Conservation (phyloP, 257 asterid species). For the Lycium ferocissimum region DNA sequence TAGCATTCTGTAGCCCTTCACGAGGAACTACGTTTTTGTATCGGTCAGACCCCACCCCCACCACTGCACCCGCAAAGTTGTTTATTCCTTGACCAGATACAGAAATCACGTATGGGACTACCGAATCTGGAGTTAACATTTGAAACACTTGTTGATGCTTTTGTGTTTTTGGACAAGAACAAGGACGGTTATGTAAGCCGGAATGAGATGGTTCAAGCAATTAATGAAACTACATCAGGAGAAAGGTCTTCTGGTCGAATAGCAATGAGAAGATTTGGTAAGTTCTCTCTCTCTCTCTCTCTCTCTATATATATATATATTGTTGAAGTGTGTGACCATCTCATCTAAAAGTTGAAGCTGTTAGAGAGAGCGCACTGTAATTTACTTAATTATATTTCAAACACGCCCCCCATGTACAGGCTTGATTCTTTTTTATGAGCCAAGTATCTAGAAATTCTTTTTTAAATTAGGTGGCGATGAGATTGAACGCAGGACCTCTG, state of each 20-base stretch:
- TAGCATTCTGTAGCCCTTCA: neutral
- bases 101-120: slow-evolving; percentile 70
- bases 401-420: too few species aligned
- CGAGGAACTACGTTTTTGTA: neutral
- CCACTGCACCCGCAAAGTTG: neutral
- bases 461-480: too few species aligned
- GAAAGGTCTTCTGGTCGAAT: slow-evolving; percentile 88
- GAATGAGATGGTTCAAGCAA: slow-evolving; percentile 79
- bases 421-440: too few species aligned
- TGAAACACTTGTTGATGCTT: slow-evolving; percentile 81
- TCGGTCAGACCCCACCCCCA: neutral
- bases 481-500: too few species aligned
- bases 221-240: slow-evolving; percentile 72
- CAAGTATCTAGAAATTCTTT: too few species aligned
- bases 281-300: slow-evolving; percentile 35
- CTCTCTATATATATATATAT: too few species aligned
- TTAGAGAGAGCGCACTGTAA: too few species aligned
- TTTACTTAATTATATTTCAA: too few species aligned
- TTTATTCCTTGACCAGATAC: slow-evolving; percentile 50
- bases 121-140: slow-evolving; percentile 80
- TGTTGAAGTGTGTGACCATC: neutral
- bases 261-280: slow-evolving; percentile 93
- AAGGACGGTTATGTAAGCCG: slow-evolving; percentile 84
- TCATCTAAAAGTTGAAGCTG: too few species aligned
- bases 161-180: slow-evolving; percentile 91